Base-by-base conservation (phyloP, 2,329 filamentous ascomycete genomes). In the Colletotrichum coccodes region DNA sequence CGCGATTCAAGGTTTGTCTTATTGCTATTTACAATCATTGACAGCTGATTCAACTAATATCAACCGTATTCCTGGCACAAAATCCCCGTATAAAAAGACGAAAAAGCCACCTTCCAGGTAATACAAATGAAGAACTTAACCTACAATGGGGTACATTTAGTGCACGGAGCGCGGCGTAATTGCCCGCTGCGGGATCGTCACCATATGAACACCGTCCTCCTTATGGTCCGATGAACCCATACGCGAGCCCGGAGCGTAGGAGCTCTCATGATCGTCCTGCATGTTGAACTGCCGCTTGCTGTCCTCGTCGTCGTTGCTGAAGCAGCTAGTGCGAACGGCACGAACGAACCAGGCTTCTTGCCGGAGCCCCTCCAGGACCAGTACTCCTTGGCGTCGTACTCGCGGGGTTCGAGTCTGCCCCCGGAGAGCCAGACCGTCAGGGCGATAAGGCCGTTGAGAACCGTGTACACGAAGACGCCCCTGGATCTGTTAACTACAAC, bases 311-410 rank as follows among this genome's bases (percentile, higher is more conserved):
- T 74, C 74, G 9, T 61, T 56, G 32, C 60, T 50, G 63, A 76
- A 73, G 21, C 71, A 65, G 32, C 73, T 71, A 30, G 75, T 70
- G 46, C 79, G 74, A 32, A 78, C 71, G 3, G 80, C 80, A 6
- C 84, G 80, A 44, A 86, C 75, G 65, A 85, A 82, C 81, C 84
- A 86, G 0, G 85, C 47, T 83, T 79, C 3, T 79, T 80, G 4
- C 85, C 85, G 0, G 78, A 77, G 3, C 84, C 83, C 70, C 82
- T 84, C 85, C 84, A 87, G 1, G 85, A 84, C 86, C 86, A 88
- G 72, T 87, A 87, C 64, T 87, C 85, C 70, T 87, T 87, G 70
- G 85, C 77, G 46, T 87, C 84, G 70, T 87, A 87, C 70, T 87
- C 84, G 26, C 81, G 80, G 4, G 86, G 85, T 73, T 85, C 81